Base-by-base conservation (phyloP, 78 protist genomes). In the Chrysochromulina parva region DNA sequence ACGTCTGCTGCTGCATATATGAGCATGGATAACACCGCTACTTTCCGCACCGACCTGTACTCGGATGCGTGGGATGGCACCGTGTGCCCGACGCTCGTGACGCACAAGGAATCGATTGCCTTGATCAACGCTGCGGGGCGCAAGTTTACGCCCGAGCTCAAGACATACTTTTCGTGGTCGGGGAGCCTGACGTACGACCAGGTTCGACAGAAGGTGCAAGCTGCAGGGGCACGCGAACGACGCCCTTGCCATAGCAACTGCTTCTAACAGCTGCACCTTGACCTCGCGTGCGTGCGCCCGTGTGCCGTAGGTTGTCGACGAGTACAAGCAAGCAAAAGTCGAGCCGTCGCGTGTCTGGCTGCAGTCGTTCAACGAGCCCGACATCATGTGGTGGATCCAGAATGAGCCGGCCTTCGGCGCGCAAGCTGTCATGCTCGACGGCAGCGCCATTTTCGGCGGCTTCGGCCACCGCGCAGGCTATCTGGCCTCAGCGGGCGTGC, bases 71-170 rank as follows among this genome's bases (percentile, higher is more conserved):
- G 38, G 38, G 38, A 38, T 38, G 38, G 38, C 38, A 38, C 38
- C 38, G 38, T 38, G 38, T n/a, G 71, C 69, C 71, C 50, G 1
- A 82, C 17, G 57, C 57, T 82, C 14, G 47, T 82, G 69, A 57
- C 88, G 2, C 88, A 82, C 88, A 0, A 6, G 52, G 88, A 82
- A 22, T 82, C 59, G 10, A 58, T 82, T 22, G 48, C 5, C 6
- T 69, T 82, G 53, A 53, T 82, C 66, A 53, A 82, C 38, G 16
- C 16, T 10, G 38, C 1, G 11, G 69, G 65, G 2, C 69, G 69
- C 69, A 9, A 28, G 47, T 53, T 47, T 53, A 82, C 65, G 5
- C 88, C 88, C 19, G 88, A 82, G 69, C 88, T 82, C 53, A 82
- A 82, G 60, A n/a, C 58, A 7, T 82, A 82, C 88, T 6, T 48